These are phyloP conservation scores for Psilocybe cyanescens DNA, from an alignment of 768 basidiomycete genomes.

Conservation along the genomic window DNA sequence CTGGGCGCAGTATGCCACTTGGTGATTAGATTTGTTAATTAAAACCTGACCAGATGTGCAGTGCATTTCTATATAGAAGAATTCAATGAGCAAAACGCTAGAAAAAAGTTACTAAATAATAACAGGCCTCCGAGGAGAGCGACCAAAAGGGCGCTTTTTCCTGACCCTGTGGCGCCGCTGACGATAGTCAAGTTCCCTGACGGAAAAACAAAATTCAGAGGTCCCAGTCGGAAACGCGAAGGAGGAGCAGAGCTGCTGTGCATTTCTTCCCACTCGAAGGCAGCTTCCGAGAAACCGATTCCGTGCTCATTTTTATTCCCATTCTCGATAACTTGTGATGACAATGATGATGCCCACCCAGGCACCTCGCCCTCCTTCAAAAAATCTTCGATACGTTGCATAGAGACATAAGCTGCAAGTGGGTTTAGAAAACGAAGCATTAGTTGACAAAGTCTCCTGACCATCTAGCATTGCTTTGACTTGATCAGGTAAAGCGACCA, in stretches of 20 bases:
- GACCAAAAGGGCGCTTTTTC: slow-evolving; percentile 66
- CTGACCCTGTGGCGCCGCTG: slow-evolving; percentile 69
- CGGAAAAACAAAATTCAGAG: slow-evolving; percentile 63
- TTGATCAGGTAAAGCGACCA: slow-evolving; percentile 66
- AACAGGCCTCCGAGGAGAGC: slow-evolving; percentile 67
- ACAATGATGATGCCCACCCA: slow-evolving; percentile 75
- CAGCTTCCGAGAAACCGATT: slow-evolving; percentile 58
- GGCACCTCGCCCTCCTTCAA: slow-evolving; percentile 77
- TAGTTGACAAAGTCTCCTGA: slow-evolving; percentile 25
- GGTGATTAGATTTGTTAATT: slow-evolving; percentile 58
- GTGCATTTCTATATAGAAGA: slow-evolving; percentile 53
- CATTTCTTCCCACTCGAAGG: slow-evolving; percentile 59
- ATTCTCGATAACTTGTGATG: slow-evolving; percentile 22
- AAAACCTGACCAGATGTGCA: slow-evolving; percentile 56
- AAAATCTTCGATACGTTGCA: slow-evolving; percentile 80
- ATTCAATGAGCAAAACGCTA: not conserved
- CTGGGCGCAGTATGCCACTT: slow-evolving; percentile 72
- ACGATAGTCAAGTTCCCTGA: slow-evolving; percentile 59
- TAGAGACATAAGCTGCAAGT: slow-evolving; percentile 69
- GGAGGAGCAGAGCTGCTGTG: slow-evolving; percentile 28
- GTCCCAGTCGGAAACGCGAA: slow-evolving; percentile 56
- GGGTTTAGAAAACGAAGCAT: slow-evolving; percentile 4
- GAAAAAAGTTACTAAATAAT: not conserved
- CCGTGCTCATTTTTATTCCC: slow-evolving; percentile 13
- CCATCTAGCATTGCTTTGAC: slow-evolving; percentile 68